phyloP scores from a whole-genome alignment of 768 basidiomycete genomes.

The Russula dissimulans region DNA sequence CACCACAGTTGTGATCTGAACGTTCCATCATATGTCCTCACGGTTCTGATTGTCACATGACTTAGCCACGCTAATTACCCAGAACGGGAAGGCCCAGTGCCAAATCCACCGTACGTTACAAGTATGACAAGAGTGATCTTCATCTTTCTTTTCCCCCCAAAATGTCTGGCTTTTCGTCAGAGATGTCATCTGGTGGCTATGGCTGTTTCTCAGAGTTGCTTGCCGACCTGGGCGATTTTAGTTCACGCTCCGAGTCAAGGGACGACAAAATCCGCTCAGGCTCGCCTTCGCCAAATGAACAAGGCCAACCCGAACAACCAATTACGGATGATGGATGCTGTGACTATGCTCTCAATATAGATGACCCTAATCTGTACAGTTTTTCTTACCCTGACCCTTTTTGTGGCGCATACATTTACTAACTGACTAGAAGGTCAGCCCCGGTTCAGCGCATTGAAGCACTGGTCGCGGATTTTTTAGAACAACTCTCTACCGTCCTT shows the following conservation, averaged over 20 bases:
- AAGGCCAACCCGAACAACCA: not conserved
- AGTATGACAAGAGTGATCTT: not conserved
- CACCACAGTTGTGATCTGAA: not conserved
- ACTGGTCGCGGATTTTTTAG: constrained; percentile 5
- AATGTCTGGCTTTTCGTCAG: not conserved
- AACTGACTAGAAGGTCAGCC: not conserved
- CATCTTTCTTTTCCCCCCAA: not conserved
- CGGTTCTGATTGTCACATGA: not conserved
- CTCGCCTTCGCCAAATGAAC: not conserved
- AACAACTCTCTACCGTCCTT: constrained; percentile 8
- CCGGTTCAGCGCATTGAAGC: constrained; percentile 13
- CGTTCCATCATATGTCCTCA: not conserved
- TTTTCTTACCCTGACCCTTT: not conserved
- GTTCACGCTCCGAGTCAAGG: not conserved
- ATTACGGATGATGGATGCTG: not conserved
- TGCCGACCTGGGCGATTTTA: not conserved
- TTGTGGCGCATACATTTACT: not conserved
- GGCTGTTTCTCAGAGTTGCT: not conserved
- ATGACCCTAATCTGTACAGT: not conserved
- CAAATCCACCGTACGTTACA: not conserved
- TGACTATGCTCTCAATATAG: not conserved
- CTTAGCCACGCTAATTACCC: not conserved
- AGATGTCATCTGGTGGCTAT: not conserved
- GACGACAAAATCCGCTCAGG: not conserved
- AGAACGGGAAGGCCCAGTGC: not conserved